These are phyloP conservation scores for Mortierella sp. DNA, from an alignment of 371 early-diverging fungal genomes.

Conservation along the genomic window DNA sequence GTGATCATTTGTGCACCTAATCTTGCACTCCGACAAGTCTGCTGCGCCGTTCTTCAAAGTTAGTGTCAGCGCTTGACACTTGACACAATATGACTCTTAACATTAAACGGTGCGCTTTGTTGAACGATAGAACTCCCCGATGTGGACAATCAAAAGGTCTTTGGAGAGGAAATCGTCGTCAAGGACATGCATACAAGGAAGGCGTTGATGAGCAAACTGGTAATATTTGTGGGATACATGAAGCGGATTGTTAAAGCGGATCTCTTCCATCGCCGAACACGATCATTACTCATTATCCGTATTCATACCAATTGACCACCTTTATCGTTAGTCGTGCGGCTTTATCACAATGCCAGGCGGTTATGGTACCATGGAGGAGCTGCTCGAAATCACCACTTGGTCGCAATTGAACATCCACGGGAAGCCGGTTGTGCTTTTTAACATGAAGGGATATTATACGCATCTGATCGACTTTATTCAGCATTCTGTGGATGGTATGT, in stretches of 20 bases:
- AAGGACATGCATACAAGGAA: slow-evolving; percentile 90
- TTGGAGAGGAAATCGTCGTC: slow-evolving; percentile 74
- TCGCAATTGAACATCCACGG: slow-evolving; percentile 78
- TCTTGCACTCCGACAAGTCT: background rate
- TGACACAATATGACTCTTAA: too few species aligned
- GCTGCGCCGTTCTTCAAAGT: too few species aligned
- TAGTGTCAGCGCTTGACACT: too few species aligned
- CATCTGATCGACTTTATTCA: slow-evolving; percentile 72
- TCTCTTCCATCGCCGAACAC: slow-evolving; percentile 9
- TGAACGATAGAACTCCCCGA: slow-evolving; percentile 20
- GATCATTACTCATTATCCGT: too few species aligned
- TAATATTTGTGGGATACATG: slow-evolving; percentile 9
- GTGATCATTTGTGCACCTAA: background rate
- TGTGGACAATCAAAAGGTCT: slow-evolving; percentile 47
- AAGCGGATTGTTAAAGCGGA: background rate
- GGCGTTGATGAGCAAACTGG: slow-evolving; percentile 74
- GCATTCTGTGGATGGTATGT: slow-evolving; percentile 62
- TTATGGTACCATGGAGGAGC: slow-evolving; percentile 85
- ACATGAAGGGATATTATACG: slow-evolving; percentile 79
- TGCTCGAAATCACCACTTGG: slow-evolving; percentile 89
- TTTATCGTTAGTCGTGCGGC: slow-evolving; percentile 62
- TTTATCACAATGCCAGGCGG: slow-evolving; percentile 93
- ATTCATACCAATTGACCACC: background rate
- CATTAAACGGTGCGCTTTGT: too few species aligned
- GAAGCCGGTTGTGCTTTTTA: slow-evolving; percentile 82